Base-by-base conservation (phyloP, 768 basidiomycete species). In the Lentinula sp. region DNA sequence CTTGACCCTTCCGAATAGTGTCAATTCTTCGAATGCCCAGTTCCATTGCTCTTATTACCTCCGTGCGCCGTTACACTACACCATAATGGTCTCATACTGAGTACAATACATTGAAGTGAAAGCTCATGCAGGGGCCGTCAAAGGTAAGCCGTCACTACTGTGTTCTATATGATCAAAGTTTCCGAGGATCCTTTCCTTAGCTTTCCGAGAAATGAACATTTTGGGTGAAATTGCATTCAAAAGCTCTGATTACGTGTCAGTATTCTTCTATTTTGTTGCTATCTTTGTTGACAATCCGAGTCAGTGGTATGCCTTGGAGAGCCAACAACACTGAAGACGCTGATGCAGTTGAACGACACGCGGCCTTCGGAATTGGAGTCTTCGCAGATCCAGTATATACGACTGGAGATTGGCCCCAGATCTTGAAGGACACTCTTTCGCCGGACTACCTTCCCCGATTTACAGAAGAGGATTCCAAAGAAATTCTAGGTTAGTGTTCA, bases 161-260 rank as follows among this genome's bases (percentile, higher is more conserved):
- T 8, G 18, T 18, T 23, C 18, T 4, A 18, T 28, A 28, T 41
- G 13, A 32, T 39, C 37, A 39, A 39, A 8, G 8, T 43, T 45
- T 23, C 5, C 41, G 36, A 28, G 4, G 18, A 51, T 36, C 6
- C 6, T 18, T 50, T 13, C 13, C 33, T 20, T 37, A 77, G 78
- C 75, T 0, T 83, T 82, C 68, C 71, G 79, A 52, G 70, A 71
- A 50, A 74, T 82, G 75, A 74, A 74, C 18, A 81, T 80, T n/a
- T 60, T 73, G 51, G 81, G 81, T n/a, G 78, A 81, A 64, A 83
- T 84, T 33, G 72, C 80, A 0, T 79, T 81, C 68, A 84, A 84
- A 67, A 81, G 78, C 62, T 81, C 82, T 62, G 79, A 82, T 65
- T 80, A 75, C 56, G 74, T 79, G 80, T 79, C 64, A 20, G 73